These are phyloP conservation scores for Yamadazyma taylorii DNA, from an alignment of 1,139 yeast species.

Conservation along the genomic window DNA sequence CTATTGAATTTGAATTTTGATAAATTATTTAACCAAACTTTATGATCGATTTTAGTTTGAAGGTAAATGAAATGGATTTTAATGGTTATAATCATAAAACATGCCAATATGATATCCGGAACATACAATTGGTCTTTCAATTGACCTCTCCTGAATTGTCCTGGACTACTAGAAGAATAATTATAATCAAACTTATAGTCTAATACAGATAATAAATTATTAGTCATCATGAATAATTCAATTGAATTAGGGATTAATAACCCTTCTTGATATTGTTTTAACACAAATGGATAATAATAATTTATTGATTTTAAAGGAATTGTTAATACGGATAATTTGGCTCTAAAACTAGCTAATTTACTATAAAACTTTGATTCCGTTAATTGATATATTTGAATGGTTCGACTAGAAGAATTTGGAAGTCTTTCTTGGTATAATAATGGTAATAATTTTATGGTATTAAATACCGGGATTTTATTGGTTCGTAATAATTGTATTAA, in stretches of 20 bases:
- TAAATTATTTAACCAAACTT: slow-evolving; percentile 25
- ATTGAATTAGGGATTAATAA: slow-evolving; percentile 33
- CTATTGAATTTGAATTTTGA: slow-evolving; percentile 21
- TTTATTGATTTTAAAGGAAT: background rate
- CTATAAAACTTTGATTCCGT: background rate
- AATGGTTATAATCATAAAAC: slow-evolving; percentile 25
- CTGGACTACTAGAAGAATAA: background rate
- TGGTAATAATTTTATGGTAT: slow-evolving; percentile 26
- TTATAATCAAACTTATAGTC: slow-evolving; percentile 9
- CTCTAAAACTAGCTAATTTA: background rate
- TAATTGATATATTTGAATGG: slow-evolving; percentile 6
- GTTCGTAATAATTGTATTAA: slow-evolving; percentile 28
- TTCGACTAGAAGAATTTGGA: slow-evolving; percentile 1
- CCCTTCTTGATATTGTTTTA: slow-evolving; percentile 26
- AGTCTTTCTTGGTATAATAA: slow-evolving; percentile 1
- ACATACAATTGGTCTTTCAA: slow-evolving; percentile 5
- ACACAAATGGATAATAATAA: slow-evolving; percentile 36
- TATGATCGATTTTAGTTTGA: slow-evolving; percentile 14
- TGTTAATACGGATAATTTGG: slow-evolving; percentile 11
- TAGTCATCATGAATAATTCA: slow-evolving; percentile 25
- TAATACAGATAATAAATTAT: slow-evolving; percentile 15
- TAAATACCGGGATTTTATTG: slow-evolving; percentile 41
- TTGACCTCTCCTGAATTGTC: too few relatives aligned
- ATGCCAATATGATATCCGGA: slow-evolving; percentile 33
- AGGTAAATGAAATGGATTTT: slow-evolving; percentile 29